phyloP scores from a whole-genome alignment of 1,284 basidiomycete genomes.

The Cerrena zonata region DNA sequence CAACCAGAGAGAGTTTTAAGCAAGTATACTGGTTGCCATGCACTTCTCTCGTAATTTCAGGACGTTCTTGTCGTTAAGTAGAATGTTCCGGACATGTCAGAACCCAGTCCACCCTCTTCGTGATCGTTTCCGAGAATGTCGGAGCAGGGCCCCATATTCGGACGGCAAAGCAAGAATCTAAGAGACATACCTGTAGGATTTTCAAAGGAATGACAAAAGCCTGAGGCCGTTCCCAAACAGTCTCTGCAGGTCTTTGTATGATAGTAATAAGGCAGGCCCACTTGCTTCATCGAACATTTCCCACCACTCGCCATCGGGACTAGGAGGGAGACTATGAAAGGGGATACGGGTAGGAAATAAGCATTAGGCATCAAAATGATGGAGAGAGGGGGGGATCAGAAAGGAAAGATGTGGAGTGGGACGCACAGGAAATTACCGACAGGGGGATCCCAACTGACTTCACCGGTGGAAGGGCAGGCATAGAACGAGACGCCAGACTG shows the following conservation, averaged over 20 bases:
- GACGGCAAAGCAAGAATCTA: no score
- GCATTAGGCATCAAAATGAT: background rate
- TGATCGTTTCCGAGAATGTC: no score
- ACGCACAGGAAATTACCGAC: slow-evolving; percentile 83
- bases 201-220: slow-evolving; percentile 87
- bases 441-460: slow-evolving; percentile 89
- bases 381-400: background rate
- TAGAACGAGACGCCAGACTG: slow-evolving; percentile 82
- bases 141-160: slow-evolving; percentile 4
- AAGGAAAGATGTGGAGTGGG: background rate
- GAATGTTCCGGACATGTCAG: no score
- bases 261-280: slow-evolving; percentile 85
- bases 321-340: slow-evolving; percentile 66
- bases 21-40: no score
- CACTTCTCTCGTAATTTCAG: no score
- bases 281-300: slow-evolving; percentile 79
- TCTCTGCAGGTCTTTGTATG: slow-evolving; percentile 83
- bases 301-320: slow-evolving; percentile 89
- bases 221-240: slow-evolving; percentile 81
- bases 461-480: slow-evolving; percentile 86
- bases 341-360: no score
- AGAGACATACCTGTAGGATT: slow-evolving; percentile 65
- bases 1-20: no score
- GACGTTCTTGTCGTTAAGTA: no score
- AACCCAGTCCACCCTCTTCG: no score